A percentile compares a stretch with the other conserved stretches of the same genome.
These are phyloP conservation scores for Colletotrichum orchidophilum DNA, from an alignment of 2,329 filamentous ascomycete species.

Conservation along the genomic window DNA sequence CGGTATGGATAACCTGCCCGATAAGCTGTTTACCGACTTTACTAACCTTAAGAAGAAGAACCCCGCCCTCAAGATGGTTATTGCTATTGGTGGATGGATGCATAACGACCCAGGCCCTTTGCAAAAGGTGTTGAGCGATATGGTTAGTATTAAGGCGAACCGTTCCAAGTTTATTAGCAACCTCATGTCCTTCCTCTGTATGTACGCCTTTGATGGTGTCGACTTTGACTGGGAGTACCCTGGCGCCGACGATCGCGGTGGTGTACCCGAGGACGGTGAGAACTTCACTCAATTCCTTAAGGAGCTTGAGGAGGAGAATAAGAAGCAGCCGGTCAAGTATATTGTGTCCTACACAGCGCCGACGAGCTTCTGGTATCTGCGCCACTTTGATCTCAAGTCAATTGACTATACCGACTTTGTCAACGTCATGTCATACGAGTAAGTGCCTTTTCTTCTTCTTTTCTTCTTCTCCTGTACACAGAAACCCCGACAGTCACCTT, in stretches of 20 bases:
- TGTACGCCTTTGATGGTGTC: slow-evolving; percentile 31
- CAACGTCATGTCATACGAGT: slow-evolving; percentile 12
- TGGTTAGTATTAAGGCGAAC: slow-evolving; percentile 30
- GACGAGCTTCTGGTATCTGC: slow-evolving; percentile 43
- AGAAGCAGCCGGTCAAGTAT: slow-evolving; percentile 32
- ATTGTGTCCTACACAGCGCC: slow-evolving; percentile 39
- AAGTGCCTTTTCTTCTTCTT: background rate
- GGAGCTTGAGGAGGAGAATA: slow-evolving; percentile 30
- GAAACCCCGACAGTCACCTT: no score
- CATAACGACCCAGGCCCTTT: slow-evolving; percentile 44
- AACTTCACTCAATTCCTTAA: slow-evolving; percentile 39
- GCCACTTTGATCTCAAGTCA: slow-evolving; percentile 36
- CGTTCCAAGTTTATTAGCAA: slow-evolving; percentile 13
- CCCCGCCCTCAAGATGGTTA: slow-evolving; percentile 40
- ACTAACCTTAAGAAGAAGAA: slow-evolving; percentile 42
- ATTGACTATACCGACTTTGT: slow-evolving; percentile 26
- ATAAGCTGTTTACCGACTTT: slow-evolving; percentile 37
- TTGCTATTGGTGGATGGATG: slow-evolving; percentile 53
- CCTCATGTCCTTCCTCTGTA: slow-evolving; percentile 15
- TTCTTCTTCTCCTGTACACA: background rate
- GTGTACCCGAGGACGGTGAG: slow-evolving; percentile 33
- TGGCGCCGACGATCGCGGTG: slow-evolving; percentile 37
- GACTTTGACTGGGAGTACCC: slow-evolving; percentile 33
- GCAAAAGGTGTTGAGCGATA: slow-evolving; percentile 40
- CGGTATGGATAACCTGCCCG: slow-evolving; percentile 38